These are phyloP conservation scores for Mycena venus DNA, from an alignment of 768 basidiomycete genomes.

Conservation along the genomic window DNA sequence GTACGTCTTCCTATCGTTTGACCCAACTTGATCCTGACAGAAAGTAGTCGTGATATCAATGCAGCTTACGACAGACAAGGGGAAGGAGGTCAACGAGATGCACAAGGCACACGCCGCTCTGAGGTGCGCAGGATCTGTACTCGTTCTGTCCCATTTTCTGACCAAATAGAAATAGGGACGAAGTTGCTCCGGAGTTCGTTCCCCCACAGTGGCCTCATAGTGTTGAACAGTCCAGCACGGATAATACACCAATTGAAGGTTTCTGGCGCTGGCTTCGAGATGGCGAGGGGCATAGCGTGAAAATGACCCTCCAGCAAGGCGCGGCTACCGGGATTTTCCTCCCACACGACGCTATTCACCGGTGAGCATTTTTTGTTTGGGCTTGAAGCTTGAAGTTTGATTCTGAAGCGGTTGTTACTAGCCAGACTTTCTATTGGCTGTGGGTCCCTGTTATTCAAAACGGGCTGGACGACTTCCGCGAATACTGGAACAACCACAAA, in stretches of 20 bases:
- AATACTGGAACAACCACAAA: slow-evolving; percentile 18
- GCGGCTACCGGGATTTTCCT: too few relatives aligned
- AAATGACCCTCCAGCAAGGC: too few relatives aligned
- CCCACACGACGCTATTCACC: too few relatives aligned
- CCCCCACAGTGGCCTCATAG: neutral
- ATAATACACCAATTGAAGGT: too few relatives aligned
- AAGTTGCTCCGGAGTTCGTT: too few relatives aligned
- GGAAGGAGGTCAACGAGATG: neutral
- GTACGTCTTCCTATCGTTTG: neutral
- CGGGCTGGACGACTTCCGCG: neutral
- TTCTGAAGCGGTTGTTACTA: neutral
- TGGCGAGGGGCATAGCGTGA: neutral
- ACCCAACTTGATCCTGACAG: neutral
- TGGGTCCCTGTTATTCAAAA: slow-evolving; percentile 8
- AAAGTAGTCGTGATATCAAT: neutral
- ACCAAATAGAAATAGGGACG: too few relatives aligned
- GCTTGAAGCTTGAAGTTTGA: too few relatives aligned
- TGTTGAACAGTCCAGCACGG: slow-evolving; percentile 9
- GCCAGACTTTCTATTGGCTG: slow-evolving; percentile 16
- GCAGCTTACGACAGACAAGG: neutral
- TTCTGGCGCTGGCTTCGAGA: slow-evolving; percentile 5
- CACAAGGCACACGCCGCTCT: neutral
- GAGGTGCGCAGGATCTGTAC: neutral
- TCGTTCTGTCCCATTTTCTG: neutral
- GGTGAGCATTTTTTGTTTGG: neutral